phyloP scores from a whole-genome alignment of 2,329 filamentous ascomycete species.

The Botrytis squamosa region DNA sequence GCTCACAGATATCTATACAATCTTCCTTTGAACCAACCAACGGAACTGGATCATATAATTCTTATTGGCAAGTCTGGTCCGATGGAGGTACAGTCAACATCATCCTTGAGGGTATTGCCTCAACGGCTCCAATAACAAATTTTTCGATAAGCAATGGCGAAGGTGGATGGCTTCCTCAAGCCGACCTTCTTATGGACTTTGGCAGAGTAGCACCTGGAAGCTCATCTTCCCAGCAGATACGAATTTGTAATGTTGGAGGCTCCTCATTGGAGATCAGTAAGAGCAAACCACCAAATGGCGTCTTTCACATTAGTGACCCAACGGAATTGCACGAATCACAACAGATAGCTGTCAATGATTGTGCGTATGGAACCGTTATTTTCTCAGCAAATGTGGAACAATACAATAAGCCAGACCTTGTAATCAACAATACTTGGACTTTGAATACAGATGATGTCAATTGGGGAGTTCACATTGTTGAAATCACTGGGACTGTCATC shows the following conservation, averaged over 20 bases:
- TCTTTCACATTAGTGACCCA: slow-evolving; percentile 30
- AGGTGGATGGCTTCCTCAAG: slow-evolving; percentile 38
- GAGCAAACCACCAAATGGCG: slow-evolving; percentile 37
- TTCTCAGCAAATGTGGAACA: slow-evolving; percentile 33
- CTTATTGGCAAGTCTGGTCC: slow-evolving; percentile 37
- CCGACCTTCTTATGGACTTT: slow-evolving; percentile 32
- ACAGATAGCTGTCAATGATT: slow-evolving; percentile 33
- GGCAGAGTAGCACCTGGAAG: slow-evolving; percentile 36
- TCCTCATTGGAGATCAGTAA: slow-evolving; percentile 37
- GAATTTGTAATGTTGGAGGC: slow-evolving; percentile 39
- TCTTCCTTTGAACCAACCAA: slow-evolving; percentile 37
- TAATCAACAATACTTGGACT: slow-evolving; percentile 39
- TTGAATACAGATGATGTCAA: slow-evolving; percentile 42
- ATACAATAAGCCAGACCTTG: slow-evolving; percentile 31
- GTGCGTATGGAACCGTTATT: slow-evolving; percentile 36
- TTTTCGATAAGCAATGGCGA: slow-evolving; percentile 38
- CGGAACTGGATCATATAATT: slow-evolving; percentile 36
- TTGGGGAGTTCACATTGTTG: slow-evolving; percentile 41
- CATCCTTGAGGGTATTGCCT: slow-evolving; percentile 36
- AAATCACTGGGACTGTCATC: slow-evolving; percentile 29
- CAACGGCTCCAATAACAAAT: slow-evolving; percentile 35
- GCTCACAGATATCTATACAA: slow-evolving; percentile 31
- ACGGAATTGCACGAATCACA: slow-evolving; percentile 37
- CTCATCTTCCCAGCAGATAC: slow-evolving; percentile 31
- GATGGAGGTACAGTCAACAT: slow-evolving; percentile 36